Evolutionary conservation across 176 grass and related monocot genomes (phyloP).

Genomic region (Thalia dealbata): DNA sequence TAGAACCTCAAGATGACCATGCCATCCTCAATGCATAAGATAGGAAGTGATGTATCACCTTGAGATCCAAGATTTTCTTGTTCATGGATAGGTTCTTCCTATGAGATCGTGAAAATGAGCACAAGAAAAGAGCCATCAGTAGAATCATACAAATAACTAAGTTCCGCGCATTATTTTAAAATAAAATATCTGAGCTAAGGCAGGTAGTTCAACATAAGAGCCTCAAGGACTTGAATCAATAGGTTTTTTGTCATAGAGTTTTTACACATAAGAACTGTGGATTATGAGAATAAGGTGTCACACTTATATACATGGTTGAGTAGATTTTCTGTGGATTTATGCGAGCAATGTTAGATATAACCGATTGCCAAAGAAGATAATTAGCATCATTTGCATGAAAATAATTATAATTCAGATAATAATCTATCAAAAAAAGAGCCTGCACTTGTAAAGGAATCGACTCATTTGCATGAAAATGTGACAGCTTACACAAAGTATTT

Average conservation of each 20-base stretch:
- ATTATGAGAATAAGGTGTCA: no score
- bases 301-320: not conserved
- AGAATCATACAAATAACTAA: not conserved
- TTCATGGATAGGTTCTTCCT: slow-evolving; percentile 43
- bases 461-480: no score
- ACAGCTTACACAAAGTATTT: no score
- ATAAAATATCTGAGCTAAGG: not conserved
- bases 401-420: no score
- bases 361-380: not conserved
- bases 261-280: not conserved
- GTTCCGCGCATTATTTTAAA: not conserved
- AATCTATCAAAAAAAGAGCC: no score
- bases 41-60: slow-evolving; percentile 52
- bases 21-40: slow-evolving; percentile 79
- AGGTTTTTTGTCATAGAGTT: not conserved
- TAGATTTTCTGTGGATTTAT: not conserved
- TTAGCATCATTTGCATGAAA: no score
- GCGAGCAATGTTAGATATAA: not conserved
- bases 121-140: not conserved
- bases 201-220: not conserved
- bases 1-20: slow-evolving; percentile 72
- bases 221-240: not conserved
- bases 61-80: slow-evolving; percentile 36
- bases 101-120: slow-evolving; percentile 10
- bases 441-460: no score